Evolutionary conservation across 2,329 filamentous ascomycete genomes (phyloP).

Genomic region (Fusarium albosuccineum): DNA sequence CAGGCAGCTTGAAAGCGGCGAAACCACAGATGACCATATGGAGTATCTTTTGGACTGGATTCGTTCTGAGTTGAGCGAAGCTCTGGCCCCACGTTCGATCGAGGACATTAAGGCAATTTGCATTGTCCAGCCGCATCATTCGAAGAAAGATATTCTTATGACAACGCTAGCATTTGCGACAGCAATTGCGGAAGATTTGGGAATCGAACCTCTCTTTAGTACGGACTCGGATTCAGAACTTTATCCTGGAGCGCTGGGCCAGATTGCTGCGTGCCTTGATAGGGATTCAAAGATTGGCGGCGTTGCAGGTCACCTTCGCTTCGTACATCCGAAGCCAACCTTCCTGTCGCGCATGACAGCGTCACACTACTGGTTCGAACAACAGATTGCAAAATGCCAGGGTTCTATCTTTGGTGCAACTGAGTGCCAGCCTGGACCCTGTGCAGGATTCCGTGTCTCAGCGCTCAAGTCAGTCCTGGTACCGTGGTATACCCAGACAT

Average conservation of each 20-base stretch:
- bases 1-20: background rate
- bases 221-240: background rate
- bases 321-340: background rate
- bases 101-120: background rate
- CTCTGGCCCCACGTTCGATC: background rate
- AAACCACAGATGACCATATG: background rate
- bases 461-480: background rate
- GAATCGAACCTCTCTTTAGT: background rate
- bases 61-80: background rate
- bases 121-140: background rate
- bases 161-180: background rate
- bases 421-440: background rate
- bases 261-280: background rate
- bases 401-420: constrained; percentile 5
- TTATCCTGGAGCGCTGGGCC: background rate
- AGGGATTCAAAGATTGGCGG: background rate
- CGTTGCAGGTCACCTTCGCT: background rate
- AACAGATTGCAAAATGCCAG: constrained; percentile 8
- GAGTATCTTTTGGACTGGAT: background rate
- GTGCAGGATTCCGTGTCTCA: background rate
- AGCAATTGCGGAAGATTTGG: background rate
- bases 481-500: background rate
- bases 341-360: background rate
- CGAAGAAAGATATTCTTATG: background rate
- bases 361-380: constrained; percentile 13